Evolutionary conservation across 306 rosid species (phyloP).

Genomic region (Trifolium dubium): DNA sequence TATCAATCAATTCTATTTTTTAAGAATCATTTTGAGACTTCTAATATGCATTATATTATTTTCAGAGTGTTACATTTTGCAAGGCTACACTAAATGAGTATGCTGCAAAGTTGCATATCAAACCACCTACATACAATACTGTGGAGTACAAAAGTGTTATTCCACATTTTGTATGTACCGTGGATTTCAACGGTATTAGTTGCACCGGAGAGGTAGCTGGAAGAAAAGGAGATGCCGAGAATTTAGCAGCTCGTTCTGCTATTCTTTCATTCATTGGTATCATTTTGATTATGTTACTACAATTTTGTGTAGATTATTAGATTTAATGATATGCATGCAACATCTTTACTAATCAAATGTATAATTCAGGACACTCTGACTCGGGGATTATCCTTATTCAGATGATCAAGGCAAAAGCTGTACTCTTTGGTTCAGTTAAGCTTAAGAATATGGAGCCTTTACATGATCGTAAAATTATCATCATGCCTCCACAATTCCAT

Average conservation of each 20-base stretch:
- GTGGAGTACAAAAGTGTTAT: conserved; percentile 21
- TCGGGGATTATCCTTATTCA: conserved; percentile 40
- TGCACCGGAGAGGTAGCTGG: conserved; percentile 47
- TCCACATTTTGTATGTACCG: conserved; percentile 49
- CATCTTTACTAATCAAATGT: conserved; percentile 20
- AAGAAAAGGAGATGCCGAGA: conserved; percentile 68
- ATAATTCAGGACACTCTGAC: conserved; percentile 45
- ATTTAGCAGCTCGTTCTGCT: conserved; percentile 60
- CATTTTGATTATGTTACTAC: conserved; percentile 9
- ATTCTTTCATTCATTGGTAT: conserved; percentile 61
- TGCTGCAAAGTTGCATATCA: conserved; percentile 52
- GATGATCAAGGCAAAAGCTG: conserved; percentile 55
- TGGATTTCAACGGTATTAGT: conserved; percentile 54
- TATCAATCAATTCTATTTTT: not conserved
- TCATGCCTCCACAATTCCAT: not conserved
- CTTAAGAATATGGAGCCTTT: conserved; percentile 1
- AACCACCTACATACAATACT: conserved; percentile 50
- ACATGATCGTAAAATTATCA: conserved; percentile 1
- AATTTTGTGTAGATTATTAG: not conserved
- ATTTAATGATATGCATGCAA: not conserved
- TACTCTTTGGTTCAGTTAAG: conserved; percentile 30
- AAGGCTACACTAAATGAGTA: conserved; percentile 60
- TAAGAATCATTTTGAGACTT: no score
- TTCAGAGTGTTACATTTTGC: conserved; percentile 51
- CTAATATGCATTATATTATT: not conserved